These are phyloP conservation scores for Desmodesmus armatus DNA, from an alignment of 139 green algal genomes.

Conservation along the genomic window DNA sequence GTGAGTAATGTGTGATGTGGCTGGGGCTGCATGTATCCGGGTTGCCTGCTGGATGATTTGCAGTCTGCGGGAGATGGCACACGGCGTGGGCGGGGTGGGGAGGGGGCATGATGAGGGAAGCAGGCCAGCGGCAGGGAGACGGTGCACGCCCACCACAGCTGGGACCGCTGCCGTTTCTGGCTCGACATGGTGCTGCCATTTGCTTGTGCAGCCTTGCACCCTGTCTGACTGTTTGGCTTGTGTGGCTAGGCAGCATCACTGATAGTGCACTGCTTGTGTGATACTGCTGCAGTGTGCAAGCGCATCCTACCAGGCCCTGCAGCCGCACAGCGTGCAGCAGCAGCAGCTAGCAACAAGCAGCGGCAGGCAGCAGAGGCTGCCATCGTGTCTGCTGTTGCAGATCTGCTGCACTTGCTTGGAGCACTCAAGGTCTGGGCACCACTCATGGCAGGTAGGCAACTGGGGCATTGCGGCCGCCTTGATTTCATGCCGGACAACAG, in stretches of 20 bases:
- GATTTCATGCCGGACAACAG: too few species aligned
- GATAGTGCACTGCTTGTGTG: not conserved
- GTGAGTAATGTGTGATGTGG: too few species aligned
- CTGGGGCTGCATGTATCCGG: too few species aligned
- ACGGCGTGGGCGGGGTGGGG: too few species aligned
- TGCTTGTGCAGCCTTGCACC: not conserved
- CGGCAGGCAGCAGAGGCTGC: constrained; percentile 76
- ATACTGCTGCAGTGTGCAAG: constrained; percentile 59
- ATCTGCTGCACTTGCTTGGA: constrained; percentile 86
- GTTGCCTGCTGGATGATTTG: too few species aligned
- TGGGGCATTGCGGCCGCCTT: too few species aligned
- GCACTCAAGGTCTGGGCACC: constrained; percentile 69
- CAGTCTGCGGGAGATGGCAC: too few species aligned
- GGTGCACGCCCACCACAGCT: too few species aligned
- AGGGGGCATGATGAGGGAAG: too few species aligned
- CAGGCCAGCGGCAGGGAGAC: too few species aligned
- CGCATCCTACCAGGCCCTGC: constrained; percentile 75
- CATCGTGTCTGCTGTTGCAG: constrained; percentile 75
- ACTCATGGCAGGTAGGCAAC: constrained; percentile 57
- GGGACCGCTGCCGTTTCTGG: too few species aligned
- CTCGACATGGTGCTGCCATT: constrained; percentile 4
- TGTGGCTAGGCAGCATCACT: not conserved
- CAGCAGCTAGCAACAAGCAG: constrained; percentile 80
- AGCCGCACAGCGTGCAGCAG: constrained; percentile 75
- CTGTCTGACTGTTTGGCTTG: not conserved